Evolutionary conservation across 208 protist genomes (phyloP), one percentile per base, ranked within the genome.

Genomic region (Phytomonas sp.): DNA sequence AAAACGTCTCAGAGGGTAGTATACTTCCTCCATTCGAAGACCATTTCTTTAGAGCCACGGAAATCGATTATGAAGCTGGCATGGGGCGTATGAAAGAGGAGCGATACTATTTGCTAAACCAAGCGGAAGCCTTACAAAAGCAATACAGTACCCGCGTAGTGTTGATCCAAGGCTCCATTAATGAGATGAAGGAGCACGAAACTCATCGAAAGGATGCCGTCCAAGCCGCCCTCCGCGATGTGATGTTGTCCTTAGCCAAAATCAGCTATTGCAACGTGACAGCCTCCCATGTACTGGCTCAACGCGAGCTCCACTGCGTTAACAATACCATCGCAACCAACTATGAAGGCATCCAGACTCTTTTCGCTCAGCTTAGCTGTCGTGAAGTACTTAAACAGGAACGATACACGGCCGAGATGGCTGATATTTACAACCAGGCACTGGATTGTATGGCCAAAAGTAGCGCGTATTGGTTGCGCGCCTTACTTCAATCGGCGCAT

Each of bases 221-320:
- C 1, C 74, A 86, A 60, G n/a, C 64, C 4, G 36, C 75, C 3
- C 78, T 93, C 62, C 78, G 80, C 0, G 71, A 83, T 1, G 63
- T 93, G 30, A 90, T 95, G 76, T 66, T 85, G 4, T 60, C 72
- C 31, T 78, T 95, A 49, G 78, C 86, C 1, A 77, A 79, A 32
- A 91, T 93, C 67, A 86, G 84, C 59, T 91, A 92, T 52, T 79
- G 70, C 36, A 85, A 83, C 74, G 82, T 92, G 11, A 88, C 75
- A 49, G 84, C 73, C 31, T 89, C 88, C 19, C 91, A 93, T 70
- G 86, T 89, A 23, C 63, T 95, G 16, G 87, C 85, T 29, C 91
- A 95, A 80, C 86, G 86, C 26, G 81, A 83, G 37, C 84, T 95
- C 42, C 88, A 91, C 64, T 70, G 73, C 56, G 80, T 80, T 8